Conservation (phyloP, 1,284 basidiomycete genomes). For the Rhizoctonia solani region DNA sequence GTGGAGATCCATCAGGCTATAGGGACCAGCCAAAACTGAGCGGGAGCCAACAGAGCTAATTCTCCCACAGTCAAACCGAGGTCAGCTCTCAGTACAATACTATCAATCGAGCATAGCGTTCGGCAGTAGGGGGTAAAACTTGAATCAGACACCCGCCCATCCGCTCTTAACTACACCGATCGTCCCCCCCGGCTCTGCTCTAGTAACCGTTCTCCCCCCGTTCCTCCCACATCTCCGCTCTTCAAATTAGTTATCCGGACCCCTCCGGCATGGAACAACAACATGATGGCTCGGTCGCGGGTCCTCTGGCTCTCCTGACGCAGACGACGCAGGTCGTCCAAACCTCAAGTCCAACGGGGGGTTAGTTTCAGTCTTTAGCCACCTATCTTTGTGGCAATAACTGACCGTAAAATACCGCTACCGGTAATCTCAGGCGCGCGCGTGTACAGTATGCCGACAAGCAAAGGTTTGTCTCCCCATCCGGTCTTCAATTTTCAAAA, state of each 20-base stretch:
- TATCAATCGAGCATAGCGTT: constrained; percentile 16
- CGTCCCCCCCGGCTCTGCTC: constrained; percentile 31
- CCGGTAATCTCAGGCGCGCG: constrained; percentile 46
- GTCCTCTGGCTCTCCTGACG: constrained; percentile 33
- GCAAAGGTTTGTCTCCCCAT: constrained; percentile 62
- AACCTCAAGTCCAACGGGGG: constrained; percentile 33
- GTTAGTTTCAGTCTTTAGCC: background rate
- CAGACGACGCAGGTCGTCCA: constrained; percentile 29
- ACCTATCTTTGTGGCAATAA: background rate
- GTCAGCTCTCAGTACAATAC: constrained; percentile 9
- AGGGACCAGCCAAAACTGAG: constrained; percentile 1
- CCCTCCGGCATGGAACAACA: constrained; percentile 28
- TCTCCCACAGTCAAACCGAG: constrained; percentile 33
- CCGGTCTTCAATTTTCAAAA: constrained; percentile 38
- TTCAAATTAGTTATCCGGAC: constrained; percentile 33
- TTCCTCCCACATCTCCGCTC: constrained; percentile 30
- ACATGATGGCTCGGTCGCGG: constrained; percentile 17
- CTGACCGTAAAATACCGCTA: constrained; percentile 23
- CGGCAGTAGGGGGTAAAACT: constrained; percentile 4
- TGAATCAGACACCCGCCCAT: background rate
- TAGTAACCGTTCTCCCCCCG: constrained; percentile 31
- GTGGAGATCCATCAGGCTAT: constrained; percentile 13
- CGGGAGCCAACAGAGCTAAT: background rate
- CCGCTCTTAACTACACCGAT: constrained; percentile 29
- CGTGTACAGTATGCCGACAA: constrained; percentile 77